These are phyloP conservation scores for Aspergillus haitiensis DNA, from an alignment of 495 filamentous ascomycete genomes.

Conservation along the genomic window DNA sequence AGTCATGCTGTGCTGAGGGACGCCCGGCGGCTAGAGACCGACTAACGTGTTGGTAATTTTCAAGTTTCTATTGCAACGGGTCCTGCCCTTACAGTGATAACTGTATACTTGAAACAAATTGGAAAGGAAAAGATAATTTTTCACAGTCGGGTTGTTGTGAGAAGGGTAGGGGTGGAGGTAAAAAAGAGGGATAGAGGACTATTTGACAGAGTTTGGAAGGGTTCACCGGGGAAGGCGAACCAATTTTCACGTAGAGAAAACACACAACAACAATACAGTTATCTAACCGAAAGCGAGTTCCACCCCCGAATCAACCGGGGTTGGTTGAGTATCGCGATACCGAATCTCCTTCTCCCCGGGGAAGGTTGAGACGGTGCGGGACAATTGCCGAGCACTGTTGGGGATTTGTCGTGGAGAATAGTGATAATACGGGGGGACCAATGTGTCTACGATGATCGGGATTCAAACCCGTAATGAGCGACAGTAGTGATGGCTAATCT, in stretches of 20 bases:
- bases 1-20: slow-evolving; percentile 23
- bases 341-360: slow-evolving; percentile 12
- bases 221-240: neutral
- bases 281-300: slow-evolving; percentile 3
- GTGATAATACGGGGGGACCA: slow-evolving; percentile 12
- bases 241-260: neutral
- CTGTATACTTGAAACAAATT: neutral
- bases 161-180: neutral
- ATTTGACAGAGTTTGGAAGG: neutral
- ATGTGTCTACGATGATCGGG: no score
- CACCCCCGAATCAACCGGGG: slow-evolving; percentile 6
- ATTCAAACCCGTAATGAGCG: no score
- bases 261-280: neutral
- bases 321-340: slow-evolving; percentile 13
- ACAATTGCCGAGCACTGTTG: slow-evolving; percentile 15
- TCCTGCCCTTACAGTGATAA: slow-evolving; percentile 1
- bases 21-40: neutral
- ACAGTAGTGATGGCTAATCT: no score
- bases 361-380: slow-evolving; percentile 10
- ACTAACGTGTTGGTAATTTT: neutral
- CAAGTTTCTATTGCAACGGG: neutral
- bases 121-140: neutral
- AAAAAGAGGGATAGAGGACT: neutral
- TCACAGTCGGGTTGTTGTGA: neutral
- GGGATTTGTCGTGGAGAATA: slow-evolving; percentile 18